Evolutionary conservation across 2,329 filamentous ascomycete genomes (phyloP), one percentile per base, ranked within the genome.

Genomic region (Colletotrichum trifolii): DNA sequence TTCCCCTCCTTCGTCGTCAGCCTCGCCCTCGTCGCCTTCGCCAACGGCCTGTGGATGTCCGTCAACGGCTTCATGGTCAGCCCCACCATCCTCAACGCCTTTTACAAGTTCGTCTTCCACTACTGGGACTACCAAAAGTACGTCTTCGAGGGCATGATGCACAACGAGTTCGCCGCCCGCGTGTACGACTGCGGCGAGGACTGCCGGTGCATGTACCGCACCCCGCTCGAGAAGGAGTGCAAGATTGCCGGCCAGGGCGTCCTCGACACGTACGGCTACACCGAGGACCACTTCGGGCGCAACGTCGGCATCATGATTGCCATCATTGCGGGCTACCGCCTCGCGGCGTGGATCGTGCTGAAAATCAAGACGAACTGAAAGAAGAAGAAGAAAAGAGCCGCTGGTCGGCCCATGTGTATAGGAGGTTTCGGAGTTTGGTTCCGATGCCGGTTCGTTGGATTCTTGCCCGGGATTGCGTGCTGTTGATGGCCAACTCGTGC

Each of bases 111-210:
- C 71, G 91, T 91, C 6, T 96, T 96, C 71, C 91, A 94, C 74
- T 96, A 94, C 76, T 94, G 94, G 73, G 91, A 96, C 74, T 96
- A 96, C 73, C 92, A 95, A 74, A 86, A 82, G 46, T 96, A 94
- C 71, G 93, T 96, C 4, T 97, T 96, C 74, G 88, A 95, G 73
- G 93, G 92, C 12, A 96, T 97, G 93, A 96, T 96, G 92, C 89
- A 95, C 57, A 96, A 96, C 72, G 92, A 97, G 78, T 96, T 97
- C 74, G 80, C 81, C 1, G 69, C 85, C 15, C 82, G 91, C 12
- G 83, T 80, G 3, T 96, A 92, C 75, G 74, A 77, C 4, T 95
- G 92, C 73, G 82, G 67, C 4, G 73, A 70, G 0, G 77, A 76
- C 0, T 93, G 88, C 70, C 82, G 83, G 45, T 96, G 93, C 79